phyloP scores from a whole-genome alignment of 495 filamentous ascomycete species.

The Saxispiralis lemnorum region DNA sequence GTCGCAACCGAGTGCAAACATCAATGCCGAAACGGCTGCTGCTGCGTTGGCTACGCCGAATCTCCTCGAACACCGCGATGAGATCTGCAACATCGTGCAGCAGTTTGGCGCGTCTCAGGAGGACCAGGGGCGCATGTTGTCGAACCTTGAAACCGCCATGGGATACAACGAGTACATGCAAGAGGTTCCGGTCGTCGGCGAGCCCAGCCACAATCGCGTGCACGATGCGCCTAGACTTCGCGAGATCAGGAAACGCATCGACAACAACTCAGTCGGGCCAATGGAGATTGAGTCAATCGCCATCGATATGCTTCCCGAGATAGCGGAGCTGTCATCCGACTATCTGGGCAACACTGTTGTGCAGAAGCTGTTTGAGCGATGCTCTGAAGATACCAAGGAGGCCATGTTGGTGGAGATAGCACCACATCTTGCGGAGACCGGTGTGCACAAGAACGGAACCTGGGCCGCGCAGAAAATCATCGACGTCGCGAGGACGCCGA shows the following conservation, averaged over 20 bases:
- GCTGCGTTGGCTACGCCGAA: conserved; percentile 39
- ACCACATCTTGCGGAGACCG: conserved; percentile 87
- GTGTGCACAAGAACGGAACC: conserved; percentile 95
- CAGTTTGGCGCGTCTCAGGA: conserved; percentile 80
- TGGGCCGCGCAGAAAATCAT: conserved; percentile 99
- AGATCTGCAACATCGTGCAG: conserved; percentile 72
- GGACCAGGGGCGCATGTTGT: conserved; percentile 52
- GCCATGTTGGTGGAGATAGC: conserved; percentile 77
- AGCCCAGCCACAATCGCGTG: conserved; percentile 75
- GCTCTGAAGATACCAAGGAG: conserved; percentile 76
- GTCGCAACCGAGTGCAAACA: conserved; percentile 24
- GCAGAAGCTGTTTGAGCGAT: conserved; percentile 92
- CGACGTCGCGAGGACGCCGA: conserved; percentile 71
- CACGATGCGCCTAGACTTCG: conserved; percentile 91
- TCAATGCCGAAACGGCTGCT: conserved; percentile 27
- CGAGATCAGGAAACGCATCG: conserved; percentile 92
- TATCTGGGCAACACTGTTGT: conserved; percentile 99
- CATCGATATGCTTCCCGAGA: conserved; percentile 81
- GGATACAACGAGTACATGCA: conserved; percentile 50
- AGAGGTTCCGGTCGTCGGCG: conserved; percentile 77
- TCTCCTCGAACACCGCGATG: conserved; percentile 54
- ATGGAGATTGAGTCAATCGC: conserved; percentile 87
- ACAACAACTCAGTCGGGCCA: conserved; percentile 71
- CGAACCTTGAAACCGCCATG: conserved; percentile 59
- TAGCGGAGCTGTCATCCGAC: conserved; percentile 83